phyloP scores from a whole-genome alignment of 139 green algal species.

The Chlorella sp. region DNA sequence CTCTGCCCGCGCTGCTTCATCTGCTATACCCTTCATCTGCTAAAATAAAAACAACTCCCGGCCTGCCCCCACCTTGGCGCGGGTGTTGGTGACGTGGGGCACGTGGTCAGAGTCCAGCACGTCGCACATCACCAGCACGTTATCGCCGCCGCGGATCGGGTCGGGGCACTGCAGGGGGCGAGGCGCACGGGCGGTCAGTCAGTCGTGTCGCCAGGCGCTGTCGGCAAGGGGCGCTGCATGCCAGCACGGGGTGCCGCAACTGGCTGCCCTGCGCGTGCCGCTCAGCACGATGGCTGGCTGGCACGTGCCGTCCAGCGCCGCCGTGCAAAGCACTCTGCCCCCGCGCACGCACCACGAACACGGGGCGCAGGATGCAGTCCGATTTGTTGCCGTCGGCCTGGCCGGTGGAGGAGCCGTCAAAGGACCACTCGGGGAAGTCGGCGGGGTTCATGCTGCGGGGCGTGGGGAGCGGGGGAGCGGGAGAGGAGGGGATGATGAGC shows the following conservation, averaged over 20 bases:
- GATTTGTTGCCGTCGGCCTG: constrained; percentile 92
- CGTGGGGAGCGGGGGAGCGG: background rate
- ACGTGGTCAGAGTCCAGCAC: constrained; percentile 76
- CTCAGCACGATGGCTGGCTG: too few relatives aligned
- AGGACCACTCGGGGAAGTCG: constrained; percentile 73
- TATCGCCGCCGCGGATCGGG: constrained; percentile 88
- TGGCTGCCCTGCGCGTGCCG: too few relatives aligned
- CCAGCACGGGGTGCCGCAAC: too few relatives aligned
- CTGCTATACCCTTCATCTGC: too few relatives aligned
- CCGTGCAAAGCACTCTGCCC: too few relatives aligned
- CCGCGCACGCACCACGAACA: background rate
- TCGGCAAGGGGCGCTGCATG: too few relatives aligned
- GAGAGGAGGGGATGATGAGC: background rate
- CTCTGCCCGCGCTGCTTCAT: too few relatives aligned
- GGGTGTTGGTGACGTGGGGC: constrained; percentile 88
- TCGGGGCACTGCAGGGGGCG: constrained; percentile 52
- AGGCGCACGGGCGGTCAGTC: too few relatives aligned
- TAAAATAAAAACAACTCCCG: too few relatives aligned
- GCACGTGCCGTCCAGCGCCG: too few relatives aligned
- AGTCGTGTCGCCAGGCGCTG: too few relatives aligned
- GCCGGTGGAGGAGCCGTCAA: constrained; percentile 73
- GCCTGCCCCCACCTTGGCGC: constrained; percentile 54
- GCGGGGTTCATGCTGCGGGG: background rate
- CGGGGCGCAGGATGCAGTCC: constrained; percentile 88
- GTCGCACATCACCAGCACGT: constrained; percentile 94